These are phyloP conservation scores for Saccharomycopsis babjevae DNA, from an alignment of 805 yeast species.

Conservation along the genomic window DNA sequence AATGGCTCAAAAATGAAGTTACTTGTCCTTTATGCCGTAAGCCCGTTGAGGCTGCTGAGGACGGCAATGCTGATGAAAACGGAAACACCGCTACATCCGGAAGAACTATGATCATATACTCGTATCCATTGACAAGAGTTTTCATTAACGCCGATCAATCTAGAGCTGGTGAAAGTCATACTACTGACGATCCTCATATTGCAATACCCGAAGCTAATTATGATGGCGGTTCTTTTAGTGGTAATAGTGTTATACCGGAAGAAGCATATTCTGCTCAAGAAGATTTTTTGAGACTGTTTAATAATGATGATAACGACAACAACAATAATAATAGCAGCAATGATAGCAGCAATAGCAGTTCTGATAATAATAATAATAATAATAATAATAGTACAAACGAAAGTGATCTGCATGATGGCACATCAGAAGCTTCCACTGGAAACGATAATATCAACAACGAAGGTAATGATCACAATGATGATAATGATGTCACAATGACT, in stretches of 20 bases:
- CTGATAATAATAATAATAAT: neutral
- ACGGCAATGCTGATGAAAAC: neutral
- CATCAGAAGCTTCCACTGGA: neutral
- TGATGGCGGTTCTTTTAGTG: constrained; percentile 9
- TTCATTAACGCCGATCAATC: constrained; percentile 8
- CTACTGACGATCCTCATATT: constrained; percentile 8
- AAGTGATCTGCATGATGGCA: neutral
- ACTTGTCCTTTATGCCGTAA: constrained; percentile 73
- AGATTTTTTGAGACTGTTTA: neutral
- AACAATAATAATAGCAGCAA: neutral
- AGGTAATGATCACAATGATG: neutral
- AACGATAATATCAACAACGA: neutral
- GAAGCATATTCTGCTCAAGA: neutral
- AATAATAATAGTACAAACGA: neutral
- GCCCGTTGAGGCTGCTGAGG: constrained; percentile 13
- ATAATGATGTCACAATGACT: neutral
- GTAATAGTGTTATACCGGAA: constrained; percentile 9
- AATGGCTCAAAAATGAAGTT: constrained; percentile 68
- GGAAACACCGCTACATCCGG: neutral
- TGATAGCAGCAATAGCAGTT: neutral
- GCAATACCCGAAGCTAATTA: constrained; percentile 8
- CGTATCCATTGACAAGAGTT: constrained; percentile 9
- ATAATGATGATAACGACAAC: neutral
- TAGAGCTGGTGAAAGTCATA: constrained; percentile 11
- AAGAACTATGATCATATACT: constrained; percentile 2